These are phyloP conservation scores for Sanghuangporus baumii DNA, from an alignment of 1,284 basidiomycete species.

Conservation along the genomic window DNA sequence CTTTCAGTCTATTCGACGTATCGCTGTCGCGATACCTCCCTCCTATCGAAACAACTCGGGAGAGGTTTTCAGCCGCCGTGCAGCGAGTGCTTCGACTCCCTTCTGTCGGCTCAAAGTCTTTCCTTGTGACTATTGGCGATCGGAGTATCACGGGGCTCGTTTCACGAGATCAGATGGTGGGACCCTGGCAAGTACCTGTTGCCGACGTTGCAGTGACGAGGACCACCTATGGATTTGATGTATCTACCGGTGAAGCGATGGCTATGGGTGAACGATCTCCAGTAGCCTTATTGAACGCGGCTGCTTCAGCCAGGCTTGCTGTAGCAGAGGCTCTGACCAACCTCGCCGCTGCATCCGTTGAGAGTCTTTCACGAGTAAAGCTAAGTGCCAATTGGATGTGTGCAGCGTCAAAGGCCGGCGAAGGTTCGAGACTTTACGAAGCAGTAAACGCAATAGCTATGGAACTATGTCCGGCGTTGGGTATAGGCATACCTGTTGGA, in stretches of 20 bases:
- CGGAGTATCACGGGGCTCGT: conserved; percentile 93
- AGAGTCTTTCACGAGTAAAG: conserved; percentile 75
- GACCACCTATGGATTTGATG: conserved; percentile 89
- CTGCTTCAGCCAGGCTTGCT: conserved; percentile 93
- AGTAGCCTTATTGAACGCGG: conserved; percentile 80
- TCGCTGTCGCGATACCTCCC: conserved; percentile 67
- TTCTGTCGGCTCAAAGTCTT: conserved; percentile 91
- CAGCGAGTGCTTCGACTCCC: conserved; percentile 87
- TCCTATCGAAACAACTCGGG: conserved; percentile 27
- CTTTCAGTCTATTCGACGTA: conserved; percentile 64
- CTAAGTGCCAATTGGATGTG: conserved; percentile 99
- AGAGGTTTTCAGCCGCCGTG: conserved; percentile 57
- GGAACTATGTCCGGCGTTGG: conserved; percentile 92
- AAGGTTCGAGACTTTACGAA: conserved; percentile 88
- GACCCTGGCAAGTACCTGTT: conserved; percentile 97
- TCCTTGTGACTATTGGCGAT: conserved; percentile 98
- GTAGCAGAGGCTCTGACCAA: conserved; percentile 94
- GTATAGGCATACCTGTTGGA: conserved; percentile 93
- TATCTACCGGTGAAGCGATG: conserved; percentile 90
- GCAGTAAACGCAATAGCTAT: conserved; percentile 92
- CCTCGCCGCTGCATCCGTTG: conserved; percentile 77
- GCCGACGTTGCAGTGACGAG: conserved; percentile 97
- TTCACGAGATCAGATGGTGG: conserved; percentile 97
- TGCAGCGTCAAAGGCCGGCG: conserved; percentile 85
- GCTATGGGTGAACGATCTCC: conserved; percentile 97